Percentiles rank a stretch among this genome's conserved stretches.
These are phyloP conservation scores for Nepenthes mirabilis DNA, from an alignment of 148 eudicot genomes.

Conservation along the genomic window DNA sequence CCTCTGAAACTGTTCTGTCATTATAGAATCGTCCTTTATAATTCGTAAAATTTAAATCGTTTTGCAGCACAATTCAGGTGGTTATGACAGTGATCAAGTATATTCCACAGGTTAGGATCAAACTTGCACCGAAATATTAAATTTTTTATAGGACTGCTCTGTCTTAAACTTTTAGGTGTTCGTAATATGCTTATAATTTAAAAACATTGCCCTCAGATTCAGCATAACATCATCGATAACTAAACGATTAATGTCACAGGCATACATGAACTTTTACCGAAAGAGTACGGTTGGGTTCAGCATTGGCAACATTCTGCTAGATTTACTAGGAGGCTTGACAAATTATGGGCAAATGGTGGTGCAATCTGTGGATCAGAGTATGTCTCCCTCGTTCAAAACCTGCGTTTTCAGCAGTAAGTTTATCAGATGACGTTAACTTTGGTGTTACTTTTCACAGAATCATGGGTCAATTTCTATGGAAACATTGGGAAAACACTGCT, in stretches of 20 bases:
- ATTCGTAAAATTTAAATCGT: background rate
- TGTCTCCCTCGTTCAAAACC: constrained; percentile 9
- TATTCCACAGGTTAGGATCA: constrained; percentile 60
- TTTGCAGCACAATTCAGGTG: constrained; percentile 77
- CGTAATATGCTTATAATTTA: too few relatives aligned
- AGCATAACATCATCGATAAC: background rate
- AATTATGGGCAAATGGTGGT: constrained; percentile 74
- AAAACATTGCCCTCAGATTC: background rate
- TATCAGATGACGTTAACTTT: background rate
- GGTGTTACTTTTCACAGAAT: constrained; percentile 30
- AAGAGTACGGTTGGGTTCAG: constrained; percentile 93
- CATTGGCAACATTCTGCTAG: constrained; percentile 82
- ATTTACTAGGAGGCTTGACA: constrained; percentile 64
- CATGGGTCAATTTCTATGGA: constrained; percentile 91
- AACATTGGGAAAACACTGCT: constrained; percentile 89
- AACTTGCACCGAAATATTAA: too few relatives aligned
- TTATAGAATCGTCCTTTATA: background rate
- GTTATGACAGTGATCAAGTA: constrained; percentile 79
- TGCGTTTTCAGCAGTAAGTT: background rate
- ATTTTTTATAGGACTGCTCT: too few relatives aligned
- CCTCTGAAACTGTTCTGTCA: background rate
- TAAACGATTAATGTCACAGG: constrained; percentile 24
- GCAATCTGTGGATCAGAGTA: constrained; percentile 82
- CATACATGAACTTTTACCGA: constrained; percentile 52
- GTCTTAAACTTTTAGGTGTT: too few relatives aligned